These are phyloP conservation scores for Straminergon stramineum DNA, from an alignment of 225 moss, liverwort and hornwort genomes.

Conservation along the genomic window DNA sequence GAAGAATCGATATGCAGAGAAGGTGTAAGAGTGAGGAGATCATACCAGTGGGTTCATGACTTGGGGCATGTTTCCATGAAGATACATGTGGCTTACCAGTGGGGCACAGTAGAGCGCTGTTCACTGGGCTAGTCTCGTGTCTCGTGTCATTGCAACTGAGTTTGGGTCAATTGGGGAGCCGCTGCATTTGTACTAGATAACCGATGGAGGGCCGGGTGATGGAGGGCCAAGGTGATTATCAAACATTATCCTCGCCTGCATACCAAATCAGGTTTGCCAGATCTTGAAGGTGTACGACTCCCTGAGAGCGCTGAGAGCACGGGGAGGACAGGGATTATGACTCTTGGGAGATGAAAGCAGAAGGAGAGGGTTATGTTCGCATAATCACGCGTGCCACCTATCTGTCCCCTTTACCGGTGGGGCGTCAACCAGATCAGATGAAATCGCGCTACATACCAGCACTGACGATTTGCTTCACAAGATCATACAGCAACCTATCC, in stretches of 20 bases:
- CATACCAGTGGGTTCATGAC: background rate
- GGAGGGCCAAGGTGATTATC: background rate
- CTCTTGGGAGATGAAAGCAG: background rate
- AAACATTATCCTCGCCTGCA: background rate
- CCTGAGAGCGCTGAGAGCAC: background rate
- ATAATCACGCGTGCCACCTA: background rate
- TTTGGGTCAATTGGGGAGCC: background rate
- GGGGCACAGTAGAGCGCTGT: background rate
- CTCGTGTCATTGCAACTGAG: background rate
- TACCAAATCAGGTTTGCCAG: background rate
- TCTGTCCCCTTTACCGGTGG: background rate
- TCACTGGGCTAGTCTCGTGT: background rate
- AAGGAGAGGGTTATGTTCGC: background rate
- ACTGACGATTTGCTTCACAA: background rate
- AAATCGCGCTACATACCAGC: background rate
- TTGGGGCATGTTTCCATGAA: background rate
- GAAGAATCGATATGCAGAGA: background rate
- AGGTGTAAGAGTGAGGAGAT: background rate
- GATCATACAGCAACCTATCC: background rate
- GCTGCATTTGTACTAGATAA: background rate
- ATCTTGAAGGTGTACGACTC: background rate
- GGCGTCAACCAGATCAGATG: background rate
- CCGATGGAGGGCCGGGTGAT: background rate
- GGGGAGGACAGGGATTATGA: background rate
- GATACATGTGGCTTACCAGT: background rate